Evolutionary conservation across 129 eudicot species (phyloP).

Genomic region (Kitagawia praeruptora): DNA sequence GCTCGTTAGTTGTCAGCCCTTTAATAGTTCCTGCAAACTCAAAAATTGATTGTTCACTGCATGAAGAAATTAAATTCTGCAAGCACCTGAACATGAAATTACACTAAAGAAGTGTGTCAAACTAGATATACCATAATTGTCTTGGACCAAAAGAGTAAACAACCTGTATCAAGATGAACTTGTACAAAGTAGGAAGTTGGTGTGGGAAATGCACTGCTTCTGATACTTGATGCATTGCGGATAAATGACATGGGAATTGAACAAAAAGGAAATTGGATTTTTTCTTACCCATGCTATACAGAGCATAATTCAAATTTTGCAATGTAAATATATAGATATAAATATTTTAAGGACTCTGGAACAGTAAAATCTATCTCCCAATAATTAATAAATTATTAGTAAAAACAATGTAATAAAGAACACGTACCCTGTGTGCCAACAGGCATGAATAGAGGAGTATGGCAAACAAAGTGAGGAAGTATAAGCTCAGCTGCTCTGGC

Average conservation of each 20-base stretch:
- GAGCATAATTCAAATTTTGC: neutral
- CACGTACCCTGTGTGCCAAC: slow-evolving; percentile 90
- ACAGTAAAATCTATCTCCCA: neutral
- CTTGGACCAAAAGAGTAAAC: neutral
- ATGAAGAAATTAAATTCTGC: slow-evolving; percentile 2
- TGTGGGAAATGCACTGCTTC: neutral
- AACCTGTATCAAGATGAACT: neutral
- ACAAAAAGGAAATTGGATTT: neutral
- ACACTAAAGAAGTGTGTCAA: neutral
- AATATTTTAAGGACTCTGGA: neutral
- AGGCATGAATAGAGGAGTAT: slow-evolving; percentile 95
- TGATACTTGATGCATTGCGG: neutral
- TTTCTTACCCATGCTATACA: neutral
- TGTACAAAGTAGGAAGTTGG: neutral
- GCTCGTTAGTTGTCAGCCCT: slow-evolving; percentile 82
- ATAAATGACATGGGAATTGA: neutral
- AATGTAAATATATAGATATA: neutral
- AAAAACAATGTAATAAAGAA: neutral
- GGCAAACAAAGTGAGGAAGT: slow-evolving; percentile 73
- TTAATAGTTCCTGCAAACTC: slow-evolving; percentile 76
- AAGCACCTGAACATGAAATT: neutral
- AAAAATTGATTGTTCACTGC: slow-evolving; percentile 4
- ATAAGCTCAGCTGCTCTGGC: slow-evolving; percentile 83
- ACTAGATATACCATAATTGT: neutral
- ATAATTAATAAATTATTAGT: neutral